Evolutionary conservation across 176 grass and related monocot genomes (phyloP).

Genomic region (Poa pratensis): DNA sequence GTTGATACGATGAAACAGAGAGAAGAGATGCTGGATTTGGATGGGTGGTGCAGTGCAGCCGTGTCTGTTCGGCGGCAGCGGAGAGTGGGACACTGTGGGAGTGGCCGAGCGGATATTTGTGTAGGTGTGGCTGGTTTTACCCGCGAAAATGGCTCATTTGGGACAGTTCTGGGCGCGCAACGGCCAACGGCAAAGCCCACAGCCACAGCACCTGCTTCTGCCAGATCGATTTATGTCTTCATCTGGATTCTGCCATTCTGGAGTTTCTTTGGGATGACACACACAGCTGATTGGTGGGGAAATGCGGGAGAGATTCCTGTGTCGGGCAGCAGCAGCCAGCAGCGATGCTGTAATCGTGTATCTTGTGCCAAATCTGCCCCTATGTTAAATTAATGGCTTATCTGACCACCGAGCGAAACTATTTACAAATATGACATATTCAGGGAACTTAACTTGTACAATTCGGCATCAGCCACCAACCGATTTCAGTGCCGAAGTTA

Average conservation of each 20-base stretch:
- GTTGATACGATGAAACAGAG: neutral
- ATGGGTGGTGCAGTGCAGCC: neutral
- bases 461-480: too few species aligned
- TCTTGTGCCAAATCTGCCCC: too few species aligned
- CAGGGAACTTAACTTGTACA: too few species aligned
- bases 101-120: constrained; percentile 16
- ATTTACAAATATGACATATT: too few species aligned
- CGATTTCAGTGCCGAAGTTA: too few species aligned
- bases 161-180: neutral
- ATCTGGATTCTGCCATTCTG: neutral
- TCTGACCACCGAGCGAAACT: too few species aligned
- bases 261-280: neutral
- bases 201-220: neutral
- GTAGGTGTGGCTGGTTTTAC: neutral
- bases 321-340: neutral
- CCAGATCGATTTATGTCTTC: neutral
- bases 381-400: too few species aligned
- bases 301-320: constrained; percentile 32
- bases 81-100: neutral
- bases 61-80: neutral
- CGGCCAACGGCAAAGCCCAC: neutral
- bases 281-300: constrained; percentile 10
- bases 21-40: constrained; percentile 13
- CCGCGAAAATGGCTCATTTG: neutral
- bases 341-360: neutral